Conservation (phyloP, 257 asterid species). For the Linderniella brevidens region DNA sequence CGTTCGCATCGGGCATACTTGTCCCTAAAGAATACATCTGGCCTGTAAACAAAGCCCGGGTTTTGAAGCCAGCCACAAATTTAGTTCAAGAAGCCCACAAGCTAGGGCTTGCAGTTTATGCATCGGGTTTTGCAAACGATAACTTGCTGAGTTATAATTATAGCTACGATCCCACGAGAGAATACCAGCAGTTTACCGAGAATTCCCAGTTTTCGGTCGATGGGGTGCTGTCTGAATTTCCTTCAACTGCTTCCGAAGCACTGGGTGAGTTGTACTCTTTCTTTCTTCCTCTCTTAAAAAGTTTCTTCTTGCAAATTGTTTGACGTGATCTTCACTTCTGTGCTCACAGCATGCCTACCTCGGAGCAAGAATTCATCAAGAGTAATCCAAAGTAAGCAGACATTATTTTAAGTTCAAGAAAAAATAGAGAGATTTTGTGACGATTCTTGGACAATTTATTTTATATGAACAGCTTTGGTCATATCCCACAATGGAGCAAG, state of each 20-base stretch:
- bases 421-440: neutral
- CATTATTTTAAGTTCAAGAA: neutral
- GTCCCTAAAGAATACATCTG: conserved; percentile 76
- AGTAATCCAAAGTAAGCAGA: conserved; percentile 26
- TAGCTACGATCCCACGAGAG: conserved; percentile 71
- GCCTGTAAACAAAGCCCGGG: conserved; percentile 33
- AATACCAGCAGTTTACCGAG: conserved; percentile 49
- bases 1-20: conserved; percentile 62
- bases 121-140: conserved; percentile 75
- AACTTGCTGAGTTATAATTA: conserved; percentile 47
- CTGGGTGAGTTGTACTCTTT: conserved; percentile 30
- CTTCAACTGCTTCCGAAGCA: conserved; percentile 74
- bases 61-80: conserved; percentile 44
- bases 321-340: conserved; percentile 1
- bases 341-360: conserved; percentile 52
- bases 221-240: conserved; percentile 67
- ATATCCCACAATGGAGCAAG: conserved; percentile 88
- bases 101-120: conserved; percentile 51
- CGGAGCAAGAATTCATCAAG: conserved; percentile 38
- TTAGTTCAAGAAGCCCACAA: conserved; percentile 74
- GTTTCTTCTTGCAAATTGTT: neutral
- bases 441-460: neutral
- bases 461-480: conserved; percentile 25
- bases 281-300: neutral
- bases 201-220: conserved; percentile 68